phyloP scores from a whole-genome alignment of 208 protist genomes.

The Leptomonas seymouri region DNA sequence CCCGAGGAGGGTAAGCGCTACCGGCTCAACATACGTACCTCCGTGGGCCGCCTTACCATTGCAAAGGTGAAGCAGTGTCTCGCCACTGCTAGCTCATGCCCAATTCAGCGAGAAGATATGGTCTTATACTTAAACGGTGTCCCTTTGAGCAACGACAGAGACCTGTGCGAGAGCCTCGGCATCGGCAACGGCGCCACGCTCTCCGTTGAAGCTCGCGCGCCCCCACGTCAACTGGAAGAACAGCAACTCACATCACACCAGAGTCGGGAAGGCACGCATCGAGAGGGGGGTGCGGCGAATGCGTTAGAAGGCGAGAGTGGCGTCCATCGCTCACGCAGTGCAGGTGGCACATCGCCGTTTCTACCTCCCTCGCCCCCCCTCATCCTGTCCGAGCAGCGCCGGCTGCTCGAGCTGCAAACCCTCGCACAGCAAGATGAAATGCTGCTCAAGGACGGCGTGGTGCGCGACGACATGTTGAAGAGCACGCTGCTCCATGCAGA shows the following conservation, averaged over 20 bases:
- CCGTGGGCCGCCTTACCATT: conserved; percentile 54
- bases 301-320: background rate
- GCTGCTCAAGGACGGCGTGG: conserved; percentile 34
- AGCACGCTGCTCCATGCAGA: conserved; percentile 42
- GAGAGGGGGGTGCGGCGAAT: no score
- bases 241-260: no score
- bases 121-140: conserved; percentile 64
- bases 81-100: conserved; percentile 49
- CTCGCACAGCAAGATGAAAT: conserved; percentile 54
- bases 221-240: background rate
- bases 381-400: conserved; percentile 40
- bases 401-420: conserved; percentile 67
- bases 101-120: conserved; percentile 47
- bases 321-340: background rate
- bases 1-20: conserved; percentile 63
- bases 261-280: no score
- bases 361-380: background rate
- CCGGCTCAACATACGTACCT: conserved; percentile 53
- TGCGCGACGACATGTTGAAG: conserved; percentile 35
- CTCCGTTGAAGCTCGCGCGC: conserved; percentile 38
- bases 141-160: conserved; percentile 41
- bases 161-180: conserved; percentile 56
- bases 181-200: conserved; percentile 64
- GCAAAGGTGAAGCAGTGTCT: conserved; percentile 78
- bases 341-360: background rate